Base-by-base conservation (phyloP, 1,284 basidiomycete species). In the Leccinum brunneo-olivaceum region DNA sequence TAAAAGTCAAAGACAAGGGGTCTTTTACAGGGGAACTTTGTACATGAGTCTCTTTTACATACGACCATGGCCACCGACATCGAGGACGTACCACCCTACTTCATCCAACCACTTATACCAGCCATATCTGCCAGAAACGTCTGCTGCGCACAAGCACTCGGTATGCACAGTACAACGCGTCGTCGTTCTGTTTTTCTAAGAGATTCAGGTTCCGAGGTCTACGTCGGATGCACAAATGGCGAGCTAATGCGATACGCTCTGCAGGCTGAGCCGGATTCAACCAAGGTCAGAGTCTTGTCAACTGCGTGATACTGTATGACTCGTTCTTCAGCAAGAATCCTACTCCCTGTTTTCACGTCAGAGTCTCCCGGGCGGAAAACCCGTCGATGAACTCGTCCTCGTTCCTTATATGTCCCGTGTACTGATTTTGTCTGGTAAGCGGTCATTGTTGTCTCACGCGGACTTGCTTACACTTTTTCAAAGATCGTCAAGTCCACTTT, bases 401-500 rank as follows among this genome's bases (percentile, higher is more conserved):
- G 63, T 88, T 16, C 87, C 89, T 0, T 82, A 80, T 55, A 77
- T 92, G 12, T 77, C 75, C 12, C 77, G 81, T 29, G 76, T 76
- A 1, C 68, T 92, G 24, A 73, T 92, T 12, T 68, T 86, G 33
- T 85, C 81, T 30, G 85, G 87, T 86, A 61, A 36, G 50, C 45
- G 14, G 23, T 34, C 18, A 8, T 16, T 8, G 19, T 37, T 36
- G 19, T 39, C 20, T 29, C 30, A 30, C 27, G 38, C 18, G 12
- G 24, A 34, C 1, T 18, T 24, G 28, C 48, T 49, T 39, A 16
- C 23, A 12, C 10, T 9, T 19, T 9, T 39, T 24, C 25, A 46
- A 54, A 86, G 92, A 91, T 53, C 79, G 76, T 43, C 84, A 87
- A 48, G 65, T 95, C 3, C 77, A 87, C 56, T 83, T 93, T 54